Conservation (phyloP, 2,329 filamentous ascomycete species). For the Pseudogymnoascus verrucosus region DNA sequence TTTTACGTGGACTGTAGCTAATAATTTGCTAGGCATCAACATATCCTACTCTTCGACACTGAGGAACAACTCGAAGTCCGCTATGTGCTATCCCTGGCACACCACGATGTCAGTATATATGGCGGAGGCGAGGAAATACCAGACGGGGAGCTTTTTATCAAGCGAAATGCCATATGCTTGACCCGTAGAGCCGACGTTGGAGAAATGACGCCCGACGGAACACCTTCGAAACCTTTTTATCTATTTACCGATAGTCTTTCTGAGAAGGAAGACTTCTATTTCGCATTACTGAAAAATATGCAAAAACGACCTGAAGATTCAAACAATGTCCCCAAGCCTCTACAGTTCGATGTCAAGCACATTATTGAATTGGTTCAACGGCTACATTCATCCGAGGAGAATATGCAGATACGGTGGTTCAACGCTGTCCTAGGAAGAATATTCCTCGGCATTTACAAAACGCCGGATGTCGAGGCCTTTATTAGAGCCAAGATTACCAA, state of each 20-base stretch:
- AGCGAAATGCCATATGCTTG: slow-evolving; percentile 80
- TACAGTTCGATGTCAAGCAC: slow-evolving; percentile 74
- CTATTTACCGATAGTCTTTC: slow-evolving; percentile 93
- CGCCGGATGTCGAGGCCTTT: slow-evolving; percentile 68
- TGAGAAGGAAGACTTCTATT: slow-evolving; percentile 97
- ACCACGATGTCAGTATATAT: slow-evolving; percentile 79
- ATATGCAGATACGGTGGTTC: slow-evolving; percentile 83
- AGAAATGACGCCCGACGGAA: slow-evolving; percentile 47
- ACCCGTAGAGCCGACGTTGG: slow-evolving; percentile 52
- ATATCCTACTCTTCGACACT: slow-evolving; percentile 96
- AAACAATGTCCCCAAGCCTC: slow-evolving; percentile 56
- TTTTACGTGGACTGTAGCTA: slow-evolving; percentile 11
- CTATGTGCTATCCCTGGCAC: slow-evolving; percentile 86
- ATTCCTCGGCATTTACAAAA: slow-evolving; percentile 83
- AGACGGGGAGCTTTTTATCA: slow-evolving; percentile 93
- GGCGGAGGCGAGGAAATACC: slow-evolving; percentile 70
- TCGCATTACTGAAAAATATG: slow-evolving; percentile 79
- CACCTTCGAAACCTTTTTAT: slow-evolving; percentile 73
- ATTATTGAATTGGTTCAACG: slow-evolving; percentile 85
- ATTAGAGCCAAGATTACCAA: slow-evolving; percentile 84
- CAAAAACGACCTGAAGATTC: slow-evolving; percentile 54
- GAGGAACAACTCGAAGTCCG: slow-evolving; percentile 91
- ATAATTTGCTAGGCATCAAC: slow-evolving; percentile 60
- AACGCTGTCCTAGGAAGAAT: slow-evolving; percentile 85
- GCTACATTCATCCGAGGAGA: slow-evolving; percentile 85